A percentile compares a stretch with the other conserved stretches of the same genome.
phyloP scores from a whole-genome alignment of 1,139 yeast genomes.

The Debaryomyces sp. region DNA sequence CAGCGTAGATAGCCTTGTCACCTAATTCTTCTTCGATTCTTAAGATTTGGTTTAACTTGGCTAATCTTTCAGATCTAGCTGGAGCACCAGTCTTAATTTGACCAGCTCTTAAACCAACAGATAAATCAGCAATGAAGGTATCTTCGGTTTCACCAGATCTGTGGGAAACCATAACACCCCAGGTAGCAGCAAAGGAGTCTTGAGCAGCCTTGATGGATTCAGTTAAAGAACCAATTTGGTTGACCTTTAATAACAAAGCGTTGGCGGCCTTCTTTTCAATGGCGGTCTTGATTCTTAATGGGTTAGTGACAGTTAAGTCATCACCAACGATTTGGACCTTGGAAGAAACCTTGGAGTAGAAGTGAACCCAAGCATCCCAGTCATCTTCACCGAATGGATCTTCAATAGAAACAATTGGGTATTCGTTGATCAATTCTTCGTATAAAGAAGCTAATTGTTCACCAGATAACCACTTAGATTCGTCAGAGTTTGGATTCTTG shows the following conservation, averaged over 20 bases:
- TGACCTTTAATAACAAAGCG: constrained; percentile 88
- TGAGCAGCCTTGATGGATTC: constrained; percentile 88
- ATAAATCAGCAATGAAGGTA: constrained; percentile 89
- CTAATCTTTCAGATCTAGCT: constrained; percentile 95
- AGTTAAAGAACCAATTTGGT: constrained; percentile 84
- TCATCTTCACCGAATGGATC: constrained; percentile 97
- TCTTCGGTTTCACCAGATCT: constrained; percentile 98
- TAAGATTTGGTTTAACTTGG: constrained; percentile 89
- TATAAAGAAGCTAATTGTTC: constrained; percentile 77
- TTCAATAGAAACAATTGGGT: constrained; percentile 93
- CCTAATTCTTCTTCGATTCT: constrained; percentile 95
- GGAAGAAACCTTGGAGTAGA: constrained; percentile 64
- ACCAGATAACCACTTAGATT: constrained; percentile 82
- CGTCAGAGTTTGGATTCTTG: constrained; percentile 86
- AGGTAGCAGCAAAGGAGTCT: constrained; percentile 79
- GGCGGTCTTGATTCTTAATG: constrained; percentile 81
- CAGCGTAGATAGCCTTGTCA: constrained; percentile 87
- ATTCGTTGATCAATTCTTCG: constrained; percentile 68
- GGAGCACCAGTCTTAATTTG: constrained; percentile 98
- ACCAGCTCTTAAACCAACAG: constrained; percentile 91
- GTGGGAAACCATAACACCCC: constrained; percentile 96
- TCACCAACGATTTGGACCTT: constrained; percentile 84
- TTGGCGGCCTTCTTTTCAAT: constrained; percentile 88
- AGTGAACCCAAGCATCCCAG: constrained; percentile 91
- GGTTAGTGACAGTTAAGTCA: constrained; percentile 95